phyloP scores from a whole-genome alignment of 1,284 basidiomycete genomes.

The Ustilago bromivora region DNA sequence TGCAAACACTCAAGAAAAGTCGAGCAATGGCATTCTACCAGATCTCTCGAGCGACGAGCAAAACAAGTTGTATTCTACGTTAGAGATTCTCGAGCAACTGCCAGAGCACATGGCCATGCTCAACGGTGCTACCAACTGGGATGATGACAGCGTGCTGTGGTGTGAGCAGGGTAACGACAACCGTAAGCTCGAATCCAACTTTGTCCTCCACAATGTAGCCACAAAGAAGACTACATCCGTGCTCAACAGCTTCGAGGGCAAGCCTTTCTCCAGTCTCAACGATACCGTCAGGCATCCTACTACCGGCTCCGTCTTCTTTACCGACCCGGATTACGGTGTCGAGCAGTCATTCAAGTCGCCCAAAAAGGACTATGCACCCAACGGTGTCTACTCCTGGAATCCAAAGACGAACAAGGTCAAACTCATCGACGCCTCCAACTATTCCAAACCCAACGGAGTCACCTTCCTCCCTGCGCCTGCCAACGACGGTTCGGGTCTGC shows the following conservation, averaged over 20 bases:
- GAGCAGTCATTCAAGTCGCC: constrained; percentile 49
- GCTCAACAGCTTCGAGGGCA: constrained; percentile 27
- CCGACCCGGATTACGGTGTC: constrained; percentile 57
- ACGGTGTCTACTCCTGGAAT: constrained; percentile 49
- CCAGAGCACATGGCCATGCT: constrained; percentile 38
- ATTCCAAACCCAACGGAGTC: constrained; percentile 53
- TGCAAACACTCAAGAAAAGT: not conserved
- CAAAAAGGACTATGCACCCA: constrained; percentile 44
- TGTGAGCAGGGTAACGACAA: constrained; percentile 49
- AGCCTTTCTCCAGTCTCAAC: constrained; percentile 56
- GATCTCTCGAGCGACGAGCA: constrained; percentile 25
- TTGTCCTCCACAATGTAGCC: constrained; percentile 36
- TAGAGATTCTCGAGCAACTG: constrained; percentile 27
- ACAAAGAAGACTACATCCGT: constrained; percentile 11
- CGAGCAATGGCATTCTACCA: constrained; percentile 15
- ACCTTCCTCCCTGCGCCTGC: constrained; percentile 43
- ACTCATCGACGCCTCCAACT: constrained; percentile 36
- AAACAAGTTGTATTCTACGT: constrained; percentile 25
- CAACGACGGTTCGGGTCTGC: constrained; percentile 36
- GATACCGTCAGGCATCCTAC: constrained; percentile 47
- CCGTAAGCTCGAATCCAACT: constrained; percentile 26
- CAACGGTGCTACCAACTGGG: constrained; percentile 48
- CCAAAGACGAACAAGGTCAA: constrained; percentile 33
- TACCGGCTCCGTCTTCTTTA: constrained; percentile 51
- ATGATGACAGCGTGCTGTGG: constrained; percentile 46